Evolutionary conservation across 305 asterid species (phyloP), one percentile per base, ranked within the genome.

Genomic region (Rubia balearica): DNA sequence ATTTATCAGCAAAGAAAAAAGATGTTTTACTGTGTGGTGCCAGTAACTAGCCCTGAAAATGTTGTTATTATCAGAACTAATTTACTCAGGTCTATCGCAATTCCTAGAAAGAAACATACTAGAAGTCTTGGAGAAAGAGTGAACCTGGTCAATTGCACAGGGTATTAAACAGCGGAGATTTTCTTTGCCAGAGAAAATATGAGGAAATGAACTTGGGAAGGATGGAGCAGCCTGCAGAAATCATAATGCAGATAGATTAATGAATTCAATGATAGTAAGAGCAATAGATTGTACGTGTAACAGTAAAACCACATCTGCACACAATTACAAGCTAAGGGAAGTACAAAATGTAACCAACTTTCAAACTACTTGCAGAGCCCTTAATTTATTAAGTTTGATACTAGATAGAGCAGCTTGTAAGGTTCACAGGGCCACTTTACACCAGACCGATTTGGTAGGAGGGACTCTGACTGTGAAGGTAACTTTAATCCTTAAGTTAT

Each of bases 71-170:
- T 45, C 40, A 8, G 41, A 46, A 21, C 70, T 22, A 30, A 24
- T 67, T 24, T 46, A 67, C 56, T 22, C n/a, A 16, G 43, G 71
- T 30, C 3, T 67, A 30, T 9, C 1, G 19, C 21, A 38, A 66
- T 21, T 8, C 6, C 41, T 10, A 11, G 21, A 7, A 55, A 68
- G 9, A 42, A 14, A 65, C 49, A 63, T 65, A 73, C 38, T 33
- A 33, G 38, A 33, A 33, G 38, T 33, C 36, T 71, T 70, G 71
- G 73, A 69, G 75, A 22, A 71, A 76, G 71, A 61, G 62, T 1
- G 65, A 69, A 90, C 98, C 98, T 92, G 98, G 79, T 92, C 97
- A 45, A 92, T 92, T 57, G 98, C 98, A 72, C 98, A 92, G 33
- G 98, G 97, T 84, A 92, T 90, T 88, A 92, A 78, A 82, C 98